A percentile compares a stretch with the other conserved stretches of the same genome.
phyloP scores from a whole-genome alignment of 805 yeast species.

The Metschnikowia borealis region DNA sequence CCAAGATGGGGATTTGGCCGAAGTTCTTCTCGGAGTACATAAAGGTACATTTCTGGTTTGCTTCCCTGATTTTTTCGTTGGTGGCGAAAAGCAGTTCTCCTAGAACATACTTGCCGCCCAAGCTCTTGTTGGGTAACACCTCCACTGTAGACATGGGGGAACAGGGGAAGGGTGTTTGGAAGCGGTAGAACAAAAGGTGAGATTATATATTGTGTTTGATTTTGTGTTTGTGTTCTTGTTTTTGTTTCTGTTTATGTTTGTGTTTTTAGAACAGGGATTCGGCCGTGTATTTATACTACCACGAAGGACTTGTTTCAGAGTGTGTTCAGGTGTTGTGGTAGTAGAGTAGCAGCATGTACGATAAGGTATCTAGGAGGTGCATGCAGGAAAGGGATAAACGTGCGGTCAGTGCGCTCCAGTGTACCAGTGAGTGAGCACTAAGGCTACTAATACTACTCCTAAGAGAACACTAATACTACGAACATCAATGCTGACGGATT shows the following conservation, averaged over 20 bases:
- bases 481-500: too few relatives aligned
- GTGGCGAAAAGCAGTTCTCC: slow-evolving; percentile 29
- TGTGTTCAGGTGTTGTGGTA: too few relatives aligned
- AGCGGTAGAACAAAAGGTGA: background rate
- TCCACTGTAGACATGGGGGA: slow-evolving; percentile 12
- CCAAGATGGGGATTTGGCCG: slow-evolving; percentile 30
- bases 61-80: slow-evolving; percentile 22
- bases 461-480: too few relatives aligned
- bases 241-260: background rate
- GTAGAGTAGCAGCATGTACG: background rate
- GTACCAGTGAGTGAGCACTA: too few relatives aligned
- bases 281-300: too few relatives aligned
- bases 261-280: background rate
- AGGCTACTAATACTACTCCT: too few relatives aligned
- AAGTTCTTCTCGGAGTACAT: slow-evolving; percentile 28
- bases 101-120: slow-evolving; percentile 26
- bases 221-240: background rate
- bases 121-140: slow-evolving; percentile 35
- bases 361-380: background rate
- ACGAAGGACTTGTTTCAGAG: too few relatives aligned
- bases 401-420: background rate
- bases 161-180: background rate
- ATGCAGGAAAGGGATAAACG: slow-evolving; percentile 1
- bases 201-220: background rate
- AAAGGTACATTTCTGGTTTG: slow-evolving; percentile 27